Evolutionary conservation across 805 yeast genomes (phyloP).

Genomic region (Candida arabinofermentans): DNA sequence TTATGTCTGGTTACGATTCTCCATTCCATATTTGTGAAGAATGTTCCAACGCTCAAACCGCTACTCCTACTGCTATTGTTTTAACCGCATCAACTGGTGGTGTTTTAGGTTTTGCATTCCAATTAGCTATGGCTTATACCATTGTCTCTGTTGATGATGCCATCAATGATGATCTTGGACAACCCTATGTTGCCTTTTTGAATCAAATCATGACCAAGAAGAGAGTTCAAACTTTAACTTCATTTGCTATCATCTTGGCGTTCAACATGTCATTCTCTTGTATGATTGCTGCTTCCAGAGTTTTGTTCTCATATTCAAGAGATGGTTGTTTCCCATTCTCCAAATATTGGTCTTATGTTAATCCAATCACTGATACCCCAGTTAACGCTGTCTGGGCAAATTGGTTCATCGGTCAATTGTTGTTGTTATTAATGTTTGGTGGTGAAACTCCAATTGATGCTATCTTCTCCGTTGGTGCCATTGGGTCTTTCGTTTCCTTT

Average conservation of each 20-base stretch:
- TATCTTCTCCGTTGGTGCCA: slow-evolving; percentile 68
- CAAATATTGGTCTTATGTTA: slow-evolving; percentile 43
- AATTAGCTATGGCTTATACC: slow-evolving; percentile 59
- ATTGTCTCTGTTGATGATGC: slow-evolving; percentile 44
- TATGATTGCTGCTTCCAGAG: slow-evolving; percentile 62
- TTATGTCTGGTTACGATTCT: slow-evolving; percentile 73
- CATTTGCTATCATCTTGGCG: slow-evolving; percentile 39
- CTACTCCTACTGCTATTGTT: slow-evolving; percentile 64
- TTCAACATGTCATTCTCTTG: slow-evolving; percentile 50
- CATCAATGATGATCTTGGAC: slow-evolving; percentile 48
- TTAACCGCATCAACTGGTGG: slow-evolving; percentile 55
- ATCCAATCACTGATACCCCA: slow-evolving; percentile 53
- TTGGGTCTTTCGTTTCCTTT: slow-evolving; percentile 62
- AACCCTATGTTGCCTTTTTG: slow-evolving; percentile 54
- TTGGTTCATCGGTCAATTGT: slow-evolving; percentile 48
- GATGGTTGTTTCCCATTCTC: slow-evolving; percentile 66
- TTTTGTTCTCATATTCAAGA: slow-evolving; percentile 60
- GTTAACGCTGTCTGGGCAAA: slow-evolving; percentile 60
- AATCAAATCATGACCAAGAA: slow-evolving; percentile 42
- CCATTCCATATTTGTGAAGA: slow-evolving; percentile 75
- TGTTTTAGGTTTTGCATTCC: slow-evolving; percentile 49
- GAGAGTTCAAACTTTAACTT: slow-evolving; percentile 38
- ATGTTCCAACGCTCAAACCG: slow-evolving; percentile 55
- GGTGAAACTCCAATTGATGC: slow-evolving; percentile 64
- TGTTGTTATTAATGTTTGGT: slow-evolving; percentile 56